Evolutionary conservation across 2,329 filamentous ascomycete genomes (phyloP), one percentile per base, ranked within the genome.

Genomic region (Phyllosticta capitalensis): DNA sequence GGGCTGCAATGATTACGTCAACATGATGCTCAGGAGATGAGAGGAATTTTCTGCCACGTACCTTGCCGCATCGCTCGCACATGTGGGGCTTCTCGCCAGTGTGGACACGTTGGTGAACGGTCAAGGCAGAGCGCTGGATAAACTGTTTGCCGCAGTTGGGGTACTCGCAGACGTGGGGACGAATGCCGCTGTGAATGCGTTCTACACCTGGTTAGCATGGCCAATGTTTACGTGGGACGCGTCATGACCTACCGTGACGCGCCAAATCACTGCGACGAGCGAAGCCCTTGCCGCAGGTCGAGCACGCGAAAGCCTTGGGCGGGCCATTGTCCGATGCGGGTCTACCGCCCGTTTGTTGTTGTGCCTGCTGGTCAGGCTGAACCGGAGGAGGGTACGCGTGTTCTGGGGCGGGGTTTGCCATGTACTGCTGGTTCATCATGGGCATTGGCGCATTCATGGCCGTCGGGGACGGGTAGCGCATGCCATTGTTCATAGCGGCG

Each of bases 31-130:
- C 60, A 52, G 12, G 45, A 26, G 28, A 56, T 54, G 52, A 55
- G 56, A 17, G 49, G 24, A 19, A 5, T 9, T n/a, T 22, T 9
- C 30, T 38, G 14, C 45, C 26, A 58, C 81, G 68, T 79, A 96
- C 92, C 86, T 97, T 97, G 72, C 90, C 90, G 73, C 94, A 97
- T 63, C 89, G 85, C 75, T 96, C 94, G 71, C 94, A 99, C 85
- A 94, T 92, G 69, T 99, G 94, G 55, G 94, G 94, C 76, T 99
- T 99, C 77, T 97, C 94, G 64, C 94, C 94, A 1, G 94, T 97
- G 74, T 99, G 94, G 20, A 96, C 92, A 66, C 94, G 88, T 69
- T 89, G 87, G 74, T 97, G 94, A 7, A 99, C 94, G 0, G 94
- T 99, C 72, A 99, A 77, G 21, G 94, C 94, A 26, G 92, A 96